Evolutionary conservation across 495 filamentous ascomycete species (phyloP).

Genomic region (Symbiotaphrina buchneri): DNA sequence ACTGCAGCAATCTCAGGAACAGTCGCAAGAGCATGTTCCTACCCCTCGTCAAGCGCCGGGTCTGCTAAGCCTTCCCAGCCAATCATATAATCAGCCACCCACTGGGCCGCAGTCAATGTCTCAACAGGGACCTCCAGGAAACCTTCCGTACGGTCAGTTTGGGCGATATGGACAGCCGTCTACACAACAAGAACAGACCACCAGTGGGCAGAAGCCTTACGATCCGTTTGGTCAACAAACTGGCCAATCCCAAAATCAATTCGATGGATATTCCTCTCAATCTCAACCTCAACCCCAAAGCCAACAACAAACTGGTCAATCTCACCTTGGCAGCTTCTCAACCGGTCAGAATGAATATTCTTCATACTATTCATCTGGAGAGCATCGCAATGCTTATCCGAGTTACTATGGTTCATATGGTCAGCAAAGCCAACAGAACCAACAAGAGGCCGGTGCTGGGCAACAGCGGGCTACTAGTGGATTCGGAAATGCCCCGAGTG

Average conservation of each 20-base stretch:
- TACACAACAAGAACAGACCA: slow-evolving; percentile 29
- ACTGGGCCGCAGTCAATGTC: slow-evolving; percentile 21
- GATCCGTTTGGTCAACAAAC: slow-evolving; percentile 68
- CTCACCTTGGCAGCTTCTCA: slow-evolving; percentile 35
- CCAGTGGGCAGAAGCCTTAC: slow-evolving; percentile 57
- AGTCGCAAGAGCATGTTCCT: slow-evolving; percentile 25
- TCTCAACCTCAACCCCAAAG: slow-evolving; percentile 20
- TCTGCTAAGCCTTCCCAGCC: slow-evolving; percentile 25
- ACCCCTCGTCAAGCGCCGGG: slow-evolving; percentile 46
- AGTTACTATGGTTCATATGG: slow-evolving; percentile 61
- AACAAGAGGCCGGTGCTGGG: slow-evolving; percentile 48
- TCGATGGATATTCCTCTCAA: slow-evolving; percentile 28
- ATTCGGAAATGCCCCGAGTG: slow-evolving; percentile 50
- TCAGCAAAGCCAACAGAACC: slow-evolving; percentile 31
- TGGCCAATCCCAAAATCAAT: slow-evolving; percentile 25
- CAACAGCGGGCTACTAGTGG: slow-evolving; percentile 52
- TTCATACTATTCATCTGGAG: slow-evolving; percentile 70
- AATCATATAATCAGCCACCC: slow-evolving; percentile 16
- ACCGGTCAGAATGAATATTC: slow-evolving; percentile 64
- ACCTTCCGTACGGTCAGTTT: slow-evolving; percentile 31
- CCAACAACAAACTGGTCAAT: slow-evolving; percentile 17
- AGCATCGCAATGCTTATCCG: slow-evolving; percentile 50
- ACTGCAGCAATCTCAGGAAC: slow-evolving; percentile 14
- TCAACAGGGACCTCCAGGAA: slow-evolving; percentile 13
- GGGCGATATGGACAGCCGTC: slow-evolving; percentile 41